Evolutionary conservation across 257 asterid genomes (phyloP).

Genomic region (Perilla frutescens): DNA sequence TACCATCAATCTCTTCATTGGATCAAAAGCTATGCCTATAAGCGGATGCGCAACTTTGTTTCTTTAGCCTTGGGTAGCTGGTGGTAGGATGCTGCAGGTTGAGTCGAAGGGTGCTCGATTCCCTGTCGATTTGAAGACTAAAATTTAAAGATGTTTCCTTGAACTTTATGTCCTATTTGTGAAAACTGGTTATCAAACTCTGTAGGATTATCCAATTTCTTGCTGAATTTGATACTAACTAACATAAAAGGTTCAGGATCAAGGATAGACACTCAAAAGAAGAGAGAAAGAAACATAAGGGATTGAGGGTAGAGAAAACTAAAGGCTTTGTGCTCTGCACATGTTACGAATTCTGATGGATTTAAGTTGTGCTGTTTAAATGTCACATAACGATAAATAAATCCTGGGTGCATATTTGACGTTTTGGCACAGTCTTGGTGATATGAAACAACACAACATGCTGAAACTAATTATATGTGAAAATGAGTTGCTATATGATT

Average conservation of each 20-base stretch:
- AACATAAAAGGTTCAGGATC: not conserved
- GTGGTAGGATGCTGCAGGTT: not conserved
- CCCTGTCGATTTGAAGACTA: not conserved
- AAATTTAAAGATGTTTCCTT: not conserved
- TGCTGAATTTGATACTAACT: not conserved
- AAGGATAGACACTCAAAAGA: slow-evolving; percentile 6
- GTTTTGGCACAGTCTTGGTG: slow-evolving; percentile 11
- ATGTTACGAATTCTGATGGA: not conserved
- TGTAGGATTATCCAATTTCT: not conserved
- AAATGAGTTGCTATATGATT: not conserved
- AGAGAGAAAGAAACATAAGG: not conserved
- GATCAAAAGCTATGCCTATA: not conserved
- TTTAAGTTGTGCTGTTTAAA: not conserved
- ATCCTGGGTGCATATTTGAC: not conserved
- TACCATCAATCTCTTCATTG: not conserved
- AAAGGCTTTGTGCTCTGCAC: not conserved
- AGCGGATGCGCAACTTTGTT: no score
- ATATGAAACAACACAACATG: not conserved
- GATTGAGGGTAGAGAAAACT: slow-evolving; percentile 2
- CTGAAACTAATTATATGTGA: not conserved
- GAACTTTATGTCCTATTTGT: not conserved
- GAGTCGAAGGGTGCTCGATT: not conserved
- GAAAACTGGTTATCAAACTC: not conserved
- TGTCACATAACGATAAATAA: not conserved
- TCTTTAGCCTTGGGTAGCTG: not conserved